Base-by-base conservation (phyloP, 2,329 filamentous ascomycete species). In the Lizonia empirigonia region DNA sequence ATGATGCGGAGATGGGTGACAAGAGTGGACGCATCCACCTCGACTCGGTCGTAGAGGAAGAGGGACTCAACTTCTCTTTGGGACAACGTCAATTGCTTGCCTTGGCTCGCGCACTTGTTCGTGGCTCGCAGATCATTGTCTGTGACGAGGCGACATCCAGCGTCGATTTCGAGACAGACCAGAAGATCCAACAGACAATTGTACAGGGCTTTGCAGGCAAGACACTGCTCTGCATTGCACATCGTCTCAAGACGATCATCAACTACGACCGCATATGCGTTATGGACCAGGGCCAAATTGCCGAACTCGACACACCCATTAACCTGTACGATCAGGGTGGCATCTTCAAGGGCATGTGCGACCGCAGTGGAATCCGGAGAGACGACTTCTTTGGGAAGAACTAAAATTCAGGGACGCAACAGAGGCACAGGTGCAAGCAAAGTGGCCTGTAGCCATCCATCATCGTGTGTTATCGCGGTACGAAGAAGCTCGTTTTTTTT, bases 31-130 rank as follows among this genome's bases (percentile, higher is more conserved):
- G 89, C 48, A 88, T 96, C 54, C 86, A 91, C 59, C 86, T 99
- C 18, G 93, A 97, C 74, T 88, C 83, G 13, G 68, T 85, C 2
- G 93, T 97, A 2, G 91, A 97, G 63, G 94, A 97, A 69, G 93
- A 97, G 76, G 94, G 94, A n/a, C 82, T 96, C 55, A 97, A 97
- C 75, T 97, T 96, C 78, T 96, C 91, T 0, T 86, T 97, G 8
- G 93, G 93, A 6, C 93, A 97, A 76, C 85, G 94, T 3, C 94
- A 97, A 74, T 84, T 97, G 39, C 44, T 53, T 12, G 94, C 94
- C 1, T 81, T 99, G 1, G 92, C 92, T 0, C 86, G 94, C 1
- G 94, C 94, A 0, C 83, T 99, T 2, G 93, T 97, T 4, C 86
- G 93, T 29, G 85, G 87, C 34, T 89, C 87, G 0, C 90, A 89